phyloP scores from a whole-genome alignment of 2,329 filamentous ascomycete species.

The Anisogramma anomala region DNA sequence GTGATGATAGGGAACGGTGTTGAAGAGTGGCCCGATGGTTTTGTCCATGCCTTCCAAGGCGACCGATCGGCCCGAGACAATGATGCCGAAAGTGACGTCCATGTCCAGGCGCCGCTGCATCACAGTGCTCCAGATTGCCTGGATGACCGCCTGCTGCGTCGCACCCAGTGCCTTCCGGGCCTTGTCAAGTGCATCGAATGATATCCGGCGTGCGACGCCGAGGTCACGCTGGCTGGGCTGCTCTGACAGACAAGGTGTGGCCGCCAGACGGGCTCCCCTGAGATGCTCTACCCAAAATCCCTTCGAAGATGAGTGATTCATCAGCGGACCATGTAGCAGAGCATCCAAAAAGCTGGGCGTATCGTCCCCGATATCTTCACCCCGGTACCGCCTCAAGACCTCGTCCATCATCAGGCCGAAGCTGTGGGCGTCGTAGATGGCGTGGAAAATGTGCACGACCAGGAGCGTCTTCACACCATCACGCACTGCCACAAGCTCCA shows the following conservation, averaged over 20 bases:
- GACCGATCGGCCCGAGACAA: conserved; percentile 68
- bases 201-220: conserved; percentile 20
- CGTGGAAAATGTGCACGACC: conserved; percentile 67
- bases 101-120: conserved; percentile 40
- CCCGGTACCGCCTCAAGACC: conserved; percentile 29
- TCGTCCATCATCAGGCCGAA: conserved; percentile 54
- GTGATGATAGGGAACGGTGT: conserved; percentile 66
- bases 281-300: conserved; percentile 60
- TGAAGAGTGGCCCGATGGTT: conserved; percentile 76
- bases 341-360: conserved; percentile 53
- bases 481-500: conserved; percentile 37
- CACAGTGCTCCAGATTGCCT: conserved; percentile 60
- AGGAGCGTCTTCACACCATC: conserved; percentile 28
- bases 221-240: conserved; percentile 14
- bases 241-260: conserved; percentile 13
- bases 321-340: conserved; percentile 58
- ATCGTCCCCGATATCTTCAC: conserved; percentile 15
- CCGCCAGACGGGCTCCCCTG: conserved; percentile 20
- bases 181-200: conserved; percentile 34
- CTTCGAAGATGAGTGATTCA: conserved; percentile 27
- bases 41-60: conserved; percentile 53
- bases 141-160: conserved; percentile 67
- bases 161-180: conserved; percentile 51
- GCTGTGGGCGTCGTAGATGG: conserved; percentile 75
- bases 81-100: conserved; percentile 53